A percentile compares a stretch with the other conserved stretches of the same genome.
Conservation (phyloP, 2,329 filamentous ascomycete genomes). For the Ceratocystis colombiana region DNA sequence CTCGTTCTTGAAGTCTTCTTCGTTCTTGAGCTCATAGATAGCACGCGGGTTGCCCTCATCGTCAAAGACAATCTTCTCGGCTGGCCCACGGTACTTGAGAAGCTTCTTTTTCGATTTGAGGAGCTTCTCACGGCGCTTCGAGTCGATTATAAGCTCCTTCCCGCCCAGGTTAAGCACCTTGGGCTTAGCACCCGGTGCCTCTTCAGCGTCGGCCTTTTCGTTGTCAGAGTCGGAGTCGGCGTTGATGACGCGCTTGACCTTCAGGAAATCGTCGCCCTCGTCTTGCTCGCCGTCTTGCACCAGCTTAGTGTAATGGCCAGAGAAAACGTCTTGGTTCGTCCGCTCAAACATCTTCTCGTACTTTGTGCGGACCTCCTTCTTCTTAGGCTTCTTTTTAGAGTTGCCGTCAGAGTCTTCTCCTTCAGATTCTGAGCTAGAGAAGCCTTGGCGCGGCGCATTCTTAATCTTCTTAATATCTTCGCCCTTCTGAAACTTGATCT, state of each 20-base stretch:
- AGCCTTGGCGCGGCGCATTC: slow-evolving; percentile 63
- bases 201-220: slow-evolving; percentile 34
- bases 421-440: slow-evolving; percentile 49
- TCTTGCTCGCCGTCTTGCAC: slow-evolving; percentile 49
- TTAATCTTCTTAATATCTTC: slow-evolving; percentile 79
- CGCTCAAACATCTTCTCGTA: slow-evolving; percentile 98
- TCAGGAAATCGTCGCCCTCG: slow-evolving; percentile 71
- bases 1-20: slow-evolving; percentile 64
- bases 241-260: slow-evolving; percentile 77
- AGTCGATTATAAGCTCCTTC: slow-evolving; percentile 74
- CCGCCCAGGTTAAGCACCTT: slow-evolving; percentile 60
- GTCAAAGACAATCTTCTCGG: slow-evolving; percentile 79
- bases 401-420: slow-evolving; percentile 44
- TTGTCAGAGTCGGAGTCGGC: slow-evolving; percentile 39
- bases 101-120: slow-evolving; percentile 91
- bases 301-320: slow-evolving; percentile 85
- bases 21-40: slow-evolving; percentile 78
- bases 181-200: slow-evolving; percentile 35
- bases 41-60: slow-evolving; percentile 79
- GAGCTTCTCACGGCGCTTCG: slow-evolving; percentile 90
- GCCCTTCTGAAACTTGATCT: slow-evolving; percentile 87
- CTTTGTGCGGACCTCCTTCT: slow-evolving; percentile 74
- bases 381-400: slow-evolving; percentile 46
- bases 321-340: slow-evolving; percentile 88
- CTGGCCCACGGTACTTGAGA: slow-evolving; percentile 77